Percentiles rank a stretch among this genome's conserved stretches.
phyloP scores from a whole-genome alignment of 495 filamentous ascomycete genomes.

The Tuber microsphaerosporum region DNA sequence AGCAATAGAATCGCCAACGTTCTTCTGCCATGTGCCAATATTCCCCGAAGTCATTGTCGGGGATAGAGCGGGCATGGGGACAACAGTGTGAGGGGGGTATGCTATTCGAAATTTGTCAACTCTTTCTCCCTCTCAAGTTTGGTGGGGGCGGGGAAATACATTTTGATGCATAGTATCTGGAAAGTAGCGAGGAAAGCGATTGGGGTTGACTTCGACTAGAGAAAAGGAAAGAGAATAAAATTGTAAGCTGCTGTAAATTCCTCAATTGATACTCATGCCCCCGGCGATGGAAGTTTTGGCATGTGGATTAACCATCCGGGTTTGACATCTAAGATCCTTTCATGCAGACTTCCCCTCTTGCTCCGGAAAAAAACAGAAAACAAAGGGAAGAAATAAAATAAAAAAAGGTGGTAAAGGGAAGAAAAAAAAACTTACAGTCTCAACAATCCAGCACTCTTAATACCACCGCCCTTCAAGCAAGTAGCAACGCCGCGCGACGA shows the following conservation, averaged over 20 bases:
- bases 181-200: constrained; percentile 44
- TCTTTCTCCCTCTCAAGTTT: constrained; percentile 11
- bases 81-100: constrained; percentile 86
- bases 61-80: constrained; percentile 97
- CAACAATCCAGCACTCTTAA: constrained; percentile 34
- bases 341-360: neutral
- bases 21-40: constrained; percentile 97
- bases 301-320: neutral
- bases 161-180: constrained; percentile 71
- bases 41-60: constrained; percentile 96
- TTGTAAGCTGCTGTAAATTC: neutral
- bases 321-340: neutral
- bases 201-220: constrained; percentile 34
- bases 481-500: constrained; percentile 25
- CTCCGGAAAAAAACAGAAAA: neutral
- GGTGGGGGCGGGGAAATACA: constrained; percentile 48
- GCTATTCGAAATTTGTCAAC: constrained; percentile 46
- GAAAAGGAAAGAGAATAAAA: neutral
- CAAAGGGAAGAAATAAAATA: neutral
- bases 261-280: neutral
- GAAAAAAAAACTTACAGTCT: constrained; percentile 34
- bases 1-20: constrained; percentile 75
- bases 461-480: constrained; percentile 21
- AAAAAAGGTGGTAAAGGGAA: neutral
- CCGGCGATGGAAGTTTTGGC: neutral